Conservation (phyloP, 2,329 filamentous ascomycete species). For the Neofusicoccum umdonicola region DNA sequence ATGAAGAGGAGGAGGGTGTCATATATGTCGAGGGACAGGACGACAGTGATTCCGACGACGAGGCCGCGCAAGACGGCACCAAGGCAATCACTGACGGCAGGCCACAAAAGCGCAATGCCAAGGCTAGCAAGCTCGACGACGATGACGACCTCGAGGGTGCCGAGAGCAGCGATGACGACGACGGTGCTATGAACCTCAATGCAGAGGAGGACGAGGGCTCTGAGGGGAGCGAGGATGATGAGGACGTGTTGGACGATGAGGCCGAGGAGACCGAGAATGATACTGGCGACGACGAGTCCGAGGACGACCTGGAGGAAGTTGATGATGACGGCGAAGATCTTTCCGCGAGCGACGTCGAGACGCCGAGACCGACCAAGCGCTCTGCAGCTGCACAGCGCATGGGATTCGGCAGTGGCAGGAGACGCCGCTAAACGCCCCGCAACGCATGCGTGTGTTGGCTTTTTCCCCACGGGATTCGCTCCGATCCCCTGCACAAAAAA, state of each 20-base stretch:
- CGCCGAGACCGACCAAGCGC: slow-evolving; percentile 13
- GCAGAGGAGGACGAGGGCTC: slow-evolving; percentile 33
- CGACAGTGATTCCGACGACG: slow-evolving; percentile 50
- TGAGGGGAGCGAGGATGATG: slow-evolving; percentile 59
- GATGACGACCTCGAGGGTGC: slow-evolving; percentile 49
- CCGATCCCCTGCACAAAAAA: neutral
- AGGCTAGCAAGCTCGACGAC: slow-evolving; percentile 16
- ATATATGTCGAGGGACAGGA: slow-evolving; percentile 86
- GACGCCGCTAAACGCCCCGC: slow-evolving; percentile 2
- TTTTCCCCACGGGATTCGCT: neutral
- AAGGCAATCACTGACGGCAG: slow-evolving; percentile 32
- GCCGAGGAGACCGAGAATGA: slow-evolving; percentile 50
- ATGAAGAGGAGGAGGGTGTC: slow-evolving; percentile 68
- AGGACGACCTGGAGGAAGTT: slow-evolving; percentile 47
- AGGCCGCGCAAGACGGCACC: slow-evolving; percentile 46
- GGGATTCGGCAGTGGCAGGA: slow-evolving; percentile 17
- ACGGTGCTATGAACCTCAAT: slow-evolving; percentile 47
- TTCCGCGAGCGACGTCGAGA: slow-evolving; percentile 44
- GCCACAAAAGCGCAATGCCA: neutral
- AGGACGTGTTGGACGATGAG: slow-evolving; percentile 52
- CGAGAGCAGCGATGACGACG: slow-evolving; percentile 48
- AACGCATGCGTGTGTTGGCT: neutral
- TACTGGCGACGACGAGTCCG: slow-evolving; percentile 46
- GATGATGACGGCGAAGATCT: slow-evolving; percentile 43
- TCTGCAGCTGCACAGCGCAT: slow-evolving; percentile 17